Conservation (phyloP, 441 rosid species). For the Adansonia madagascariensis region DNA sequence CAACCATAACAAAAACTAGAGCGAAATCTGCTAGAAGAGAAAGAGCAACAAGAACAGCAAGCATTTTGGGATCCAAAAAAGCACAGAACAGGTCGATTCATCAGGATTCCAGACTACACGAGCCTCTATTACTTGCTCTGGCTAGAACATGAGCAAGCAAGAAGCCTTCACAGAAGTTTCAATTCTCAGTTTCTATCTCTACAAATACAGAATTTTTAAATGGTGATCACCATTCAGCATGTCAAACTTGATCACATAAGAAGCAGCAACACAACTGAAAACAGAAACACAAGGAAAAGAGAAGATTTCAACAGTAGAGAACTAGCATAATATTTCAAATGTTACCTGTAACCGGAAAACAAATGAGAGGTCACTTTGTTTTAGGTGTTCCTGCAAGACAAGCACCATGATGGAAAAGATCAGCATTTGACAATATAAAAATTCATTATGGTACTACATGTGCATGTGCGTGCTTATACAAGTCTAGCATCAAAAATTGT, state of each 20-base stretch:
- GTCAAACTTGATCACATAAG: not conserved
- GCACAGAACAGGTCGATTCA: not conserved
- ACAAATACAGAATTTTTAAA: not conserved
- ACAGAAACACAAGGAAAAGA: slow-evolving; percentile 9
- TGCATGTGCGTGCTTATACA: not conserved
- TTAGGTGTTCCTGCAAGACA: slow-evolving; percentile 83
- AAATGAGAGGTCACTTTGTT: slow-evolving; percentile 90
- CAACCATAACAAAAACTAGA: not conserved
- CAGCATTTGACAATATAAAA: slow-evolving; percentile 15
- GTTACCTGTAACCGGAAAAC: slow-evolving; percentile 92
- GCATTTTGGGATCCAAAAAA: not conserved
- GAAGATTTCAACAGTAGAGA: not conserved
- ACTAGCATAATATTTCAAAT: slow-evolving; percentile 9
- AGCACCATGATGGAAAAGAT: slow-evolving; percentile 22
- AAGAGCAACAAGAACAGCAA: not conserved
- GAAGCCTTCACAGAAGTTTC: not conserved
- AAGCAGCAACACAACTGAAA: not conserved
- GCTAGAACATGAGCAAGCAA: not conserved
- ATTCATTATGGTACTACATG: not conserved
- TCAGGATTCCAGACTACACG: not conserved
- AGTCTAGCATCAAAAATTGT: not conserved
- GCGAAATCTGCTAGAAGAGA: not conserved
- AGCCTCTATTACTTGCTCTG: slow-evolving; percentile 8
- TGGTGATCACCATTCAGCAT: not conserved
- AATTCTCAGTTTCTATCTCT: not conserved